Conservation (phyloP, 345 rosid genomes). For the Camelina hispida region DNA sequence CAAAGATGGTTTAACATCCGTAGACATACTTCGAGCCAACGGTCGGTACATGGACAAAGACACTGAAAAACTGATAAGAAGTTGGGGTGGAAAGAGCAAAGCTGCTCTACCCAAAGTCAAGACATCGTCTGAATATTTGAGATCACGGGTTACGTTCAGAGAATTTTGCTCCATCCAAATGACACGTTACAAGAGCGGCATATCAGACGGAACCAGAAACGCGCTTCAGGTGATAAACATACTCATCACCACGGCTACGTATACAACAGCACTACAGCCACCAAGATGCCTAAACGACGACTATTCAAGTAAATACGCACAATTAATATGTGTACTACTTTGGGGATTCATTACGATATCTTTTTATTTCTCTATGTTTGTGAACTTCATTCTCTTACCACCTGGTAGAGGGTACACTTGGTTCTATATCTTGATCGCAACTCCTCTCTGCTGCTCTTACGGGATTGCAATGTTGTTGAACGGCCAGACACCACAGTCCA, state of each 20-base stretch:
- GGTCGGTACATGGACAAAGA: background rate
- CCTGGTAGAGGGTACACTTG: too few relatives aligned
- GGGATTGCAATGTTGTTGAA: too few relatives aligned
- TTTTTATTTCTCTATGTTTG: too few relatives aligned
- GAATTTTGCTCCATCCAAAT: background rate
- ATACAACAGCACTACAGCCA: background rate
- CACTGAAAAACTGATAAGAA: background rate
- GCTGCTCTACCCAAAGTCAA: background rate
- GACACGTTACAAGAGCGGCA: background rate
- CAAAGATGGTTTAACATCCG: background rate
- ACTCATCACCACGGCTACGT: constrained; percentile 3
- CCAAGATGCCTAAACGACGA: too few relatives aligned
- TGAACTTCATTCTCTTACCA: too few relatives aligned
- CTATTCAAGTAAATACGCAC: too few relatives aligned
- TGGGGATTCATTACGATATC: too few relatives aligned
- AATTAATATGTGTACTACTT: too few relatives aligned
- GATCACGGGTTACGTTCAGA: background rate
- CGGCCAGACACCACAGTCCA: too few relatives aligned
- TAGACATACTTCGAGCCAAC: background rate
- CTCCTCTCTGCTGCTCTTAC: too few relatives aligned
- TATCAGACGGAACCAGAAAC: constrained; percentile 12
- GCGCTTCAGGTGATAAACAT: background rate
- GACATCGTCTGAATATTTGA: background rate
- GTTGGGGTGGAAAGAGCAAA: constrained; percentile 8
- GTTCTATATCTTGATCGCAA: too few relatives aligned